Conservation (phyloP, 2,329 filamentous ascomycete genomes). For the Penicillium sp. region DNA sequence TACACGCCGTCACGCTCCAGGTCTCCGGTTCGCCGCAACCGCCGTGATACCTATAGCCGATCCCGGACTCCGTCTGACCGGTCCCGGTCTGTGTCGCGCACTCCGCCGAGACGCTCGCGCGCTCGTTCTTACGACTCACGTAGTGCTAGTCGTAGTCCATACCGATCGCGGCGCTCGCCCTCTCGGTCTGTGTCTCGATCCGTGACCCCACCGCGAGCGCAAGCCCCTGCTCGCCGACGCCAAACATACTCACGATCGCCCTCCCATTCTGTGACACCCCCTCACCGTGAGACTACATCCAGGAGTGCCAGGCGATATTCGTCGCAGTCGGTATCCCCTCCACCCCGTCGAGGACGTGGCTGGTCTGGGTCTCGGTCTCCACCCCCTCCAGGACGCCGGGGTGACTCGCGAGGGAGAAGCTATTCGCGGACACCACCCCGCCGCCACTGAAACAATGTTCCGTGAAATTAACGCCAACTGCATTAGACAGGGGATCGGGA, state of each 20-base stretch:
- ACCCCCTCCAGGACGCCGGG: conserved; percentile 19
- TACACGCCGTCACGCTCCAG: conserved; percentile 40
- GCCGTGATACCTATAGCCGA: conserved; percentile 35
- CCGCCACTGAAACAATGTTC: conserved; percentile 18
- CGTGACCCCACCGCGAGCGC: conserved; percentile 30
- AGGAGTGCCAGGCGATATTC: conserved; percentile 22
- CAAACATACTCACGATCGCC: conserved; percentile 35
- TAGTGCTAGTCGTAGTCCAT: conserved; percentile 22
- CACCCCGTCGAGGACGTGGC: conserved; percentile 26
- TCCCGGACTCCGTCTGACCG: conserved; percentile 29
- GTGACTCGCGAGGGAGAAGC: conserved; percentile 22
- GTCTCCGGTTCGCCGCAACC: conserved; percentile 34
- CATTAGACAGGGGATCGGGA: neutral
- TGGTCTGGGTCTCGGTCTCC: conserved; percentile 25
- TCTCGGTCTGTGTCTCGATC: conserved; percentile 37
- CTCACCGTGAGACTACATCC: conserved; percentile 19
- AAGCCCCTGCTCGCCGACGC: conserved; percentile 20
- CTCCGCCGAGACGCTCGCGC: conserved; percentile 27
- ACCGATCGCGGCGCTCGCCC: conserved; percentile 27
- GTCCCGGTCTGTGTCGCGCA: conserved; percentile 26
- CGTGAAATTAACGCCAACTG: conserved; percentile 3
- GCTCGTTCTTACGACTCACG: conserved; percentile 29
- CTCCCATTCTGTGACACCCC: conserved; percentile 29
- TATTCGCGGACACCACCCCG: conserved; percentile 25
- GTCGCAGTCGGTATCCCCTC: conserved; percentile 29